Evolutionary conservation across 2,329 filamentous ascomycete species (phyloP), one percentile per base, ranked within the genome.

Genomic region (Tolypocladium guangdongense): DNA sequence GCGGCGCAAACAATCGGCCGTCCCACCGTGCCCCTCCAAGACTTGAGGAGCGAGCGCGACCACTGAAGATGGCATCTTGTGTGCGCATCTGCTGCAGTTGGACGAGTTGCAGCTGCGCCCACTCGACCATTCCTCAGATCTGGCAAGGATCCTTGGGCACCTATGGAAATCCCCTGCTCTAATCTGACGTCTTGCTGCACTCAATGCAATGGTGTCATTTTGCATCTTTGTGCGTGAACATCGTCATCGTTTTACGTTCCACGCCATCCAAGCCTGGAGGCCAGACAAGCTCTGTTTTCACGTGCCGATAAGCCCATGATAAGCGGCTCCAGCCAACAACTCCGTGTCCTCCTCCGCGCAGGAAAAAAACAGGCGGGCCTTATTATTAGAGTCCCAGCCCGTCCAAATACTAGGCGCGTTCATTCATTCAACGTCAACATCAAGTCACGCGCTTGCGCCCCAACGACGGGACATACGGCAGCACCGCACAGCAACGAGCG

Each of bases 221-320:
- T 30, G 2, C 6, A 27, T 27, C 3, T 27, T 6, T 22, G 16
- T 45, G 35, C 35, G 35, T 16, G 7, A 18, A 12, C 41, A 30
- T 30, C 41, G 12, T 46, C 41, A 11, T n/a, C n/a, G n/a, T n/a
- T n/a, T n/a, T n/a, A n/a, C n/a, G n/a, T n/a, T 16, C 14, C 39
- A 24, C 12, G 39, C 20, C 39, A 12, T 18, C 12, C 22, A 22
- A 24, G 39, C 39, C 20, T 14, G 20, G 10, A 39, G 20, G 22
- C 22, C n/a, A n/a, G n/a, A n/a, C n/a, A n/a, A n/a, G 49, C 22
- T 8, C 20, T 18, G 30, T 6, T 18, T 36, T 35, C 51, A 52
- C 51, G 51, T 52, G 51, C 33, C 27, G 51, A 52, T 52, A 52
- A 48, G 32, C 43, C 20, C 12, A 35, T 33, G 51, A 52, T 52